phyloP scores from a whole-genome alignment of 352 stramenopile genomes.

The Pythium aquatile region DNA sequence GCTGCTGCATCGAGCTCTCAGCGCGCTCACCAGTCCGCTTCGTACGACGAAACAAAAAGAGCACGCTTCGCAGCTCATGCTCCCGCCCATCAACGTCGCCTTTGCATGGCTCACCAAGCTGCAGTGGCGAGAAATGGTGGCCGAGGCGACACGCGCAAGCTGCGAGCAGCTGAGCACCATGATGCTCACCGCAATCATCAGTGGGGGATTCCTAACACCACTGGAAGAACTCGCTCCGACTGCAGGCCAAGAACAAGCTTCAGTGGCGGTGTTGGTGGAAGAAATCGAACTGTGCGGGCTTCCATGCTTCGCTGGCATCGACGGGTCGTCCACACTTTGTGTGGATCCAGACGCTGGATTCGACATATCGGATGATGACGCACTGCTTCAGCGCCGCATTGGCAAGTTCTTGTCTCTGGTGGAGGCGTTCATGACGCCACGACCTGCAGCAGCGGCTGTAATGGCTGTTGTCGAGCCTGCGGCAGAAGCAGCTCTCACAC shows the following conservation, averaged over 20 bases:
- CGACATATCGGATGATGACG: slow-evolving; percentile 11
- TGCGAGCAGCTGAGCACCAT: slow-evolving; percentile 28
- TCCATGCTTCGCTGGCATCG: slow-evolving; percentile 10
- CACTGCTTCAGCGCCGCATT: slow-evolving; percentile 18
- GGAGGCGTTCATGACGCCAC: slow-evolving; percentile 23
- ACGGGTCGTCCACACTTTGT: not conserved
- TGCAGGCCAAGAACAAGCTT: not conserved
- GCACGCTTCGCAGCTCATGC: slow-evolving; percentile 18
- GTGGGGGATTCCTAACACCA: slow-evolving; percentile 18
- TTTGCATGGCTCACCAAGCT: slow-evolving; percentile 18
- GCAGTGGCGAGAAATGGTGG: slow-evolving; percentile 21
- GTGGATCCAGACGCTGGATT: not conserved
- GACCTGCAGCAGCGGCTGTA: slow-evolving; percentile 12
- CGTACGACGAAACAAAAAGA: slow-evolving; percentile 12
- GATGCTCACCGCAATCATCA: slow-evolving; percentile 21
- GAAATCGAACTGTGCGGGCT: slow-evolving; percentile 24
- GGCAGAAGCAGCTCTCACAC: not conserved
- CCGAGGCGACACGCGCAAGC: slow-evolving; percentile 8
- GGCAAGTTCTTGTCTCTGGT: slow-evolving; percentile 21
- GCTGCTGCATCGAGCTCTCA: slow-evolving; percentile 20
- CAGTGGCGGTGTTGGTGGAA: slow-evolving; percentile 7
- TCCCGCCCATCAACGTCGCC: slow-evolving; percentile 22
- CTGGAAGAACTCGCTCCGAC: slow-evolving; percentile 13
- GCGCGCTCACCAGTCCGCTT: slow-evolving; percentile 23
- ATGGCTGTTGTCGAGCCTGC: slow-evolving; percentile 9